Evolutionary conservation across 768 basidiomycete genomes (phyloP).

Genomic region (Tricholoma flavovirens): DNA sequence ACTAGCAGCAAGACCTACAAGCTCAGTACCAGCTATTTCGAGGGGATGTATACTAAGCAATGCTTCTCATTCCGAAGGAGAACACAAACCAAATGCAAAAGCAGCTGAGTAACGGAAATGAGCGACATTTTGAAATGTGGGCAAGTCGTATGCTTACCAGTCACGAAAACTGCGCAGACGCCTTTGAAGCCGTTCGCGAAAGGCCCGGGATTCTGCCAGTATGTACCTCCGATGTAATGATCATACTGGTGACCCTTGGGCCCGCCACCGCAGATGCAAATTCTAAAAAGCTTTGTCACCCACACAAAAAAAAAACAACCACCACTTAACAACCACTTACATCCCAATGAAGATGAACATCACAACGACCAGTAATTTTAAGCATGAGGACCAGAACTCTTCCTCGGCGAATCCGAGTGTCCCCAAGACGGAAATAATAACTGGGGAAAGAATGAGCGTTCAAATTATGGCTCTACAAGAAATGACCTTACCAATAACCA

Average conservation of each 20-base stretch:
- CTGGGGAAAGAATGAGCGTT: slow-evolving; percentile 15
- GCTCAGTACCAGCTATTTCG: slow-evolving; percentile 37
- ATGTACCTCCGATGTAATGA: slow-evolving; percentile 32
- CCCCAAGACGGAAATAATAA: slow-evolving; percentile 35
- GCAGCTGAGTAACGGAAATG: slow-evolving; percentile 19
- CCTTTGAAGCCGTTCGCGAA: slow-evolving; percentile 44
- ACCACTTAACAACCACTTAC: slow-evolving; percentile 19
- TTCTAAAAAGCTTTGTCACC: slow-evolving; percentile 15
- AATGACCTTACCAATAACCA: slow-evolving; percentile 28
- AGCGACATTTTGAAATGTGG: background rate
- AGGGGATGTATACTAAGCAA: background rate
- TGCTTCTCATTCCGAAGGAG: background rate
- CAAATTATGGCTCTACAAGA: background rate
- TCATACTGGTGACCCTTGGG: slow-evolving; percentile 29
- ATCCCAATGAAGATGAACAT: slow-evolving; percentile 43
- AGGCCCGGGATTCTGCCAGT: slow-evolving; percentile 34
- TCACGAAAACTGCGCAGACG: slow-evolving; percentile 41
- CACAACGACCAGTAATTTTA: slow-evolving; percentile 40
- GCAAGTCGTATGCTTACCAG: slow-evolving; percentile 20
- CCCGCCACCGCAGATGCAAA: slow-evolving; percentile 39
- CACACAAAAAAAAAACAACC: background rate
- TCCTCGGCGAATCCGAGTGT: slow-evolving; percentile 44
- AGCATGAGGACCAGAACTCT: slow-evolving; percentile 45
- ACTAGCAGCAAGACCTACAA: slow-evolving; percentile 40
- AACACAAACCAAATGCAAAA: slow-evolving; percentile 32